Conservation (phyloP, 768 basidiomycete genomes). For the Mycena latifolia region DNA sequence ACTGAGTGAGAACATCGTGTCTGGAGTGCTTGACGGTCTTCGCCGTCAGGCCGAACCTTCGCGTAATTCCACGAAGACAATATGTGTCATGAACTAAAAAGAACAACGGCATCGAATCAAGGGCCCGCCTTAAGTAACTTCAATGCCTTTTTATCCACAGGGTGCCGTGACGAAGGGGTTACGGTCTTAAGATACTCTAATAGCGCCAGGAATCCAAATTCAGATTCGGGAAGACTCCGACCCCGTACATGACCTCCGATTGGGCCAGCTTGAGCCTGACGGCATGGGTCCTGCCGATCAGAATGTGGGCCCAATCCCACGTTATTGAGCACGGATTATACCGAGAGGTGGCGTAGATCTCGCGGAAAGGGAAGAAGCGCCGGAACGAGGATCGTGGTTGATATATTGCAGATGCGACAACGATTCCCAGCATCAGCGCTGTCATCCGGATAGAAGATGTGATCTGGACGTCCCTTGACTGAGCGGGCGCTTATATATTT, state of each 20-base stretch:
- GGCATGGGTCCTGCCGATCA: constrained; percentile 50
- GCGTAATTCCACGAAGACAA: constrained; percentile 7
- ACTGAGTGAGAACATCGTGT: background rate
- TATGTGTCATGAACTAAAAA: background rate
- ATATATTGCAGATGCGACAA: constrained; percentile 59
- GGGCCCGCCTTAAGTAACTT: constrained; percentile 49
- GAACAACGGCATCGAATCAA: constrained; percentile 9
- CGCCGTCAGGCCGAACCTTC: constrained; percentile 18
- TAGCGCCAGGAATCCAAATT: constrained; percentile 61
- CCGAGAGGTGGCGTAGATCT: constrained; percentile 34
- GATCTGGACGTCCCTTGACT: constrained; percentile 67
- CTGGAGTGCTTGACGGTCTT: constrained; percentile 1
- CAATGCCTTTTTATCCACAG: constrained; percentile 69
- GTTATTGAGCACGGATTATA: constrained; percentile 29
- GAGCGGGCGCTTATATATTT: constrained; percentile 80
- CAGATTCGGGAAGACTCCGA: constrained; percentile 29
- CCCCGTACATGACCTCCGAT: constrained; percentile 23
- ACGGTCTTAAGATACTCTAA: constrained; percentile 76
- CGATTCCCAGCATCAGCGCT: constrained; percentile 45
- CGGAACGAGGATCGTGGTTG: constrained; percentile 51
- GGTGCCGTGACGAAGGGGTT: constrained; percentile 74
- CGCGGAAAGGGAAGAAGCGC: constrained; percentile 36
- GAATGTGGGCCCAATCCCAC: constrained; percentile 28
- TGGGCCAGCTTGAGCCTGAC: constrained; percentile 46
- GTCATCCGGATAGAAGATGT: constrained; percentile 59